A percentile compares a stretch with the other conserved stretches of the same genome.
Evolutionary conservation across 352 stramenopile species (phyloP).

Genomic region (Phytopythium chamaehyphon): DNA sequence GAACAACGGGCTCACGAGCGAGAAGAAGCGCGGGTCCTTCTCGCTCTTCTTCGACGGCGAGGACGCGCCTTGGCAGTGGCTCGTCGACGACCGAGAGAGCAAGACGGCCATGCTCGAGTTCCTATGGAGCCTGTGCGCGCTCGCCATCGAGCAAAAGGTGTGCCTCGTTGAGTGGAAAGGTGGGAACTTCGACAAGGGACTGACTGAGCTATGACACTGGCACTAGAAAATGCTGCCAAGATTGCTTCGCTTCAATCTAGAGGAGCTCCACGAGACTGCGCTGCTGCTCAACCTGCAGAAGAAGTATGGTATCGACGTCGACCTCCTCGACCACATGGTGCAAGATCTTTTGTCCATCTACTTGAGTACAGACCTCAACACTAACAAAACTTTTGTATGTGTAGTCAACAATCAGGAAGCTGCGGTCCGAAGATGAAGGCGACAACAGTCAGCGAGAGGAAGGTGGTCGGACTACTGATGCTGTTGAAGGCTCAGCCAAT

Average conservation of each 20-base stretch:
- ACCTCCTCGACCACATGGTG: slow-evolving; percentile 52
- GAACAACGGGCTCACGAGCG: slow-evolving; percentile 42
- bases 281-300: slow-evolving; percentile 48
- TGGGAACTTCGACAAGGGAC: background rate
- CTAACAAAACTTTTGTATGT: too few relatives aligned
- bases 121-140: slow-evolving; percentile 61
- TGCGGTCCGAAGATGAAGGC: background rate
- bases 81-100: slow-evolving; percentile 49
- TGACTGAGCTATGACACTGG: too few relatives aligned
- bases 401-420: slow-evolving; percentile 41
- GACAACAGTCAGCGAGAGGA: slow-evolving; percentile 5
- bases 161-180: background rate
- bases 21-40: slow-evolving; percentile 54
- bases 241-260: slow-evolving; percentile 47
- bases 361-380: too few relatives aligned
- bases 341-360: background rate
- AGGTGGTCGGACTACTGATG: background rate
- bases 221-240: slow-evolving; percentile 39
- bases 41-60: slow-evolving; percentile 48
- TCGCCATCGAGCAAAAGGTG: slow-evolving; percentile 51
- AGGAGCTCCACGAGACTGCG: slow-evolving; percentile 57
- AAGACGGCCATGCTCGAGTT: slow-evolving; percentile 67
- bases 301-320: slow-evolving; percentile 59
- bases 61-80: slow-evolving; percentile 45
- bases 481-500: background rate